Evolutionary conservation across 257 asterid genomes (phyloP).

Genomic region (Gentiana dahurica): DNA sequence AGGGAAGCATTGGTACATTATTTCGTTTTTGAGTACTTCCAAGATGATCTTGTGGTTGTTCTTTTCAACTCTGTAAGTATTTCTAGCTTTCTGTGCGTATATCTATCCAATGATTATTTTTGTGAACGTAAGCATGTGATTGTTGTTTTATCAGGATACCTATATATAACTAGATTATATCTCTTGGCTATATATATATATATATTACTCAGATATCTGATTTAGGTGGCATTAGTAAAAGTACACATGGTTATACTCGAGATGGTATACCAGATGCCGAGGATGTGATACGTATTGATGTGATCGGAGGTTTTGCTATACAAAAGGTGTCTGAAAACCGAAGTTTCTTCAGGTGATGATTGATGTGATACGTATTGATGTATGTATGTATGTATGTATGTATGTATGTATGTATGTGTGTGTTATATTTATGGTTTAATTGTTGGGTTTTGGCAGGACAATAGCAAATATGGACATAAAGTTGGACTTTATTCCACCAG

Average conservation of each 20-base stretch:
- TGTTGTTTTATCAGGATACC: not conserved
- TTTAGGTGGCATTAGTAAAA: constrained; percentile 37
- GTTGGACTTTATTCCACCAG: constrained; percentile 63
- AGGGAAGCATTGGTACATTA: constrained; percentile 68
- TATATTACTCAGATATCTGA: constrained; percentile 51
- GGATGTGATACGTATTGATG: constrained; percentile 70
- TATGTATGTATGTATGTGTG: no score
- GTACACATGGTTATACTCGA: constrained; percentile 56
- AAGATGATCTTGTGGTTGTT: constrained; percentile 68
- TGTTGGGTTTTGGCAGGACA: constrained; percentile 38
- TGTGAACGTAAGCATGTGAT: not conserved
- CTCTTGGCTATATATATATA: not conserved
- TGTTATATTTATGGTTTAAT: not conserved
- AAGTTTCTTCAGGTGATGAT: constrained; percentile 68
- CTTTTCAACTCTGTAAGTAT: constrained; percentile 64
- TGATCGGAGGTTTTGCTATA: constrained; percentile 75
- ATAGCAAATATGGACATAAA: constrained; percentile 78
- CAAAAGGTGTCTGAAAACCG: constrained; percentile 57
- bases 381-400: no score
- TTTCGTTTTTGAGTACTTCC: constrained; percentile 60
- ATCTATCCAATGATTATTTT: not conserved
- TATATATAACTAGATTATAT: not conserved
- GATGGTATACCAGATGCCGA: constrained; percentile 54
- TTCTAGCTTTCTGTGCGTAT: not conserved
- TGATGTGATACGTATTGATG: not conserved